Base-by-base conservation (phyloP, 2,329 filamentous ascomycete genomes). In the Penicillium sp. region DNA sequence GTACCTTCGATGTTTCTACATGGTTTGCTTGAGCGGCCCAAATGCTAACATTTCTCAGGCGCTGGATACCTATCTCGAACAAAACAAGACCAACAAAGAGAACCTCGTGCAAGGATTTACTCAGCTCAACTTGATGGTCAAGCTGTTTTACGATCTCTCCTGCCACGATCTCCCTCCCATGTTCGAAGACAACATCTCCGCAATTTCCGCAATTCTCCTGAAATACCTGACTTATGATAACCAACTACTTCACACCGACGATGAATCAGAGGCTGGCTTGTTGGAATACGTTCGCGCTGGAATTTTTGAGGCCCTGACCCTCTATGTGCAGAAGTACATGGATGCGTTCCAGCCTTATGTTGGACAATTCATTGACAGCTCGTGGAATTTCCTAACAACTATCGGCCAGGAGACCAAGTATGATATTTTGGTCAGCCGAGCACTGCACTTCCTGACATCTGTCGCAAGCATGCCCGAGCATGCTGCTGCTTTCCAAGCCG, bases 131-230 rank as follows among this genome's bases (percentile, higher is more conserved):
- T 81, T 97, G 48, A 84, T 96, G 63, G 81, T 97, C 64, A 96
- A 96, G 78, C 86, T 99, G 45, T 86, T 97, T 70, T 94, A 94
- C 76, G 95, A 99, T 74, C 85, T 99, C 48, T 97, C 92, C n/a
- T 96, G 88, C 70, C 95, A 99, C 71, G 94, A 99, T 72, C 82
- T 99, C 64, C 91, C 94, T 14, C 92, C 93, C 2, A 87, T 94
- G 63, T 96, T 99, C 71, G 94, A 99, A 78, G 88, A 95, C 61
- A 89, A 96, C 68, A 81, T 99, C 18, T 75, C 80, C 44, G 84
- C 84, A 59, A 89, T 99, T 61, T 88, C 90, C 16, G 79, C 81
- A 19, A 80, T 97, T 13, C 81, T 97, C 14, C 88, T 96, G 76
- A 97, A 96, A 74, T 99, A 99, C 73, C 82, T 99, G 51, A 86